A percentile compares a stretch with the other conserved stretches of the same genome.
Conservation (phyloP, 2,329 filamentous ascomycete species). For the Clarireedia paspali region DNA sequence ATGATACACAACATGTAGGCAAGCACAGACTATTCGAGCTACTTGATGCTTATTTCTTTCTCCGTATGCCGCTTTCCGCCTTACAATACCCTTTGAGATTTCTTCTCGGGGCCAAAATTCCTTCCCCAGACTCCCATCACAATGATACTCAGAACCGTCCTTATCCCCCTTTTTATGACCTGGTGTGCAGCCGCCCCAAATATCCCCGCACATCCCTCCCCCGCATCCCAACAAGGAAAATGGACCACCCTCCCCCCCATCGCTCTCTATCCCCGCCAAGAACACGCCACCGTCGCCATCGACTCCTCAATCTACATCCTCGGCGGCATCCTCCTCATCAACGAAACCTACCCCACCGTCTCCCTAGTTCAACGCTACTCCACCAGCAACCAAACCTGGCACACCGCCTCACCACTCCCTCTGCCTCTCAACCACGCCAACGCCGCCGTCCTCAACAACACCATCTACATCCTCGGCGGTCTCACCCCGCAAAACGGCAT, state of each 20-base stretch:
- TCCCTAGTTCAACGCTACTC: conserved; percentile 29
- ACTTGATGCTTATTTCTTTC: too few relatives aligned
- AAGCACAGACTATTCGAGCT: not conserved
- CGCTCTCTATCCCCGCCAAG: conserved; percentile 14
- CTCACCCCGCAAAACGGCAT: conserved; percentile 15
- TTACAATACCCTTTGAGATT: too few relatives aligned
- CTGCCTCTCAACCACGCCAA: conserved; percentile 33
- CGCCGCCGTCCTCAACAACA: conserved; percentile 29
- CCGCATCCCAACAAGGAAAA: not conserved
- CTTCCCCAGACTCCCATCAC: too few relatives aligned
- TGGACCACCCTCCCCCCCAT: conserved; percentile 2
- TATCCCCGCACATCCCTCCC: too few relatives aligned
- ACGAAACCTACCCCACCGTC: not conserved
- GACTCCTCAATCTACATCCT: conserved; percentile 10
- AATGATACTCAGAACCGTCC: not conserved
- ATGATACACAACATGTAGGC: not conserved
- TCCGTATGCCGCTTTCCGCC: too few relatives aligned
- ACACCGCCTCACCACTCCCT: conserved; percentile 24
- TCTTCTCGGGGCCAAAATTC: too few relatives aligned
- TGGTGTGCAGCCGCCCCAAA: not conserved
- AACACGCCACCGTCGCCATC: conserved; percentile 10
- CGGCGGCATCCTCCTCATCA: conserved; percentile 8
- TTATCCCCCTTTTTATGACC: not conserved
- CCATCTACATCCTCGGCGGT: conserved; percentile 35
- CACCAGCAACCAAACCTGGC: conserved; percentile 27